Base-by-base conservation (phyloP, 768 basidiomycete genomes). In the Gloeopeniophorella convolvens region DNA sequence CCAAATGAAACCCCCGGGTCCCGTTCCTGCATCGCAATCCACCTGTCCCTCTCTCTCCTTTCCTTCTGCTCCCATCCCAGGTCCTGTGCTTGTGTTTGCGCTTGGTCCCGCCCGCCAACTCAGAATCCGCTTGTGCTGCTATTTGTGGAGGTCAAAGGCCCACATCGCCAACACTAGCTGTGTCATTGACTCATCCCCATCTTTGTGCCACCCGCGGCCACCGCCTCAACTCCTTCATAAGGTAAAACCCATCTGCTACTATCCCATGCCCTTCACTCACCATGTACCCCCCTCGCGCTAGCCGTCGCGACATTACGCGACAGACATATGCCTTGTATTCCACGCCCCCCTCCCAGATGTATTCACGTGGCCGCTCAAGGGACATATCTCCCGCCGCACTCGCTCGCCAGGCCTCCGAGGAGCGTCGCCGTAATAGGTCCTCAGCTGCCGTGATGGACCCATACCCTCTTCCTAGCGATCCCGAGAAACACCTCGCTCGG, bases 391-490 rank as follows among this genome's bases (percentile, higher is more conserved):
- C 55, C 39, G 55, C 52, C 43, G 57, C 57, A 7, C 37, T 58
- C 16, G 57, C 57, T 36, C 55, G 57, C n/a, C 55, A 58, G 41
- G 55, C 55, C 34, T 58, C 57, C 27, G 55, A 58, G 33, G 57
- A 58, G 24, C 57, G 57, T 34, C 50, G 40, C 13, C 45, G 42
- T 13, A 48, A 26, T 15, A 42, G 24, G 12, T 10, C 34, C 3
- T 44, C 18, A 18, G 5, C 24, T 32, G 30, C 53, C 18, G 26
- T 54, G 39, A 55, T 57, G 47, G 23, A 11, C 7, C 30, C 30
- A 21, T 49, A 50, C 26, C 52, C 55, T 15, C 48, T 55, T 4
- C 53, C 54, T 10, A 49, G 34, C 30, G 32, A 45, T 18, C 32
- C 51, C n/a, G 55, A 56, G 46, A 56, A 54, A 16, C 37, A 33